phyloP scores from a whole-genome alignment of 352 stramenopile genomes.

The Phytophthora tentaculata region DNA sequence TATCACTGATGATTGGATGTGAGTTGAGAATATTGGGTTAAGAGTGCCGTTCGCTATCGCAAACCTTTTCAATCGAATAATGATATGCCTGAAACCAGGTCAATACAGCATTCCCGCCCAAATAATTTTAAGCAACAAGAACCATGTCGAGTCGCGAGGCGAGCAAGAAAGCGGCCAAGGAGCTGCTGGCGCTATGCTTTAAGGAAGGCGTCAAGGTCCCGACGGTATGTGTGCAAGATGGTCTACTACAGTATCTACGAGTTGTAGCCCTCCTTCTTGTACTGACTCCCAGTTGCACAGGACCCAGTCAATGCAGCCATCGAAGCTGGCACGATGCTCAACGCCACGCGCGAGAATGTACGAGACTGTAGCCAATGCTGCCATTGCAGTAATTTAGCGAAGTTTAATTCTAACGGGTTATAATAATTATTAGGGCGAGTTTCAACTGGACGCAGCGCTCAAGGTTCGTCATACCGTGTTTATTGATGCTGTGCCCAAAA shows the following conservation, averaged over 20 bases:
- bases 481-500: neutral
- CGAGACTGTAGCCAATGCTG: slow-evolving; percentile 7
- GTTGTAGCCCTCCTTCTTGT: neutral
- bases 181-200: slow-evolving; percentile 82
- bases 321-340: slow-evolving; percentile 85
- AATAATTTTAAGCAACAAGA: slow-evolving; percentile 1
- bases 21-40: neutral
- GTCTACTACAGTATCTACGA: neutral
- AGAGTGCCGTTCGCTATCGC: too few relatives aligned
- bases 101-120: slow-evolving; percentile 11
- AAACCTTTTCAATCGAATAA: too few relatives aligned
- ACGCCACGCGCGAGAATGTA: slow-evolving; percentile 81
- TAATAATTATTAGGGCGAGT: slow-evolving; percentile 55
- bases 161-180: slow-evolving; percentile 67
- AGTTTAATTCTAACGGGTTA: neutral
- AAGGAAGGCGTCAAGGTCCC: slow-evolving; percentile 81
- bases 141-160: slow-evolving; percentile 39
- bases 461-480: slow-evolving; percentile 40
- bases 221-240: slow-evolving; percentile 44
- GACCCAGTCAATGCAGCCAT: slow-evolving; percentile 82
- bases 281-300: slow-evolving; percentile 24
- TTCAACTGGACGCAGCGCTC: slow-evolving; percentile 73
- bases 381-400: neutral
- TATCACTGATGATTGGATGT: slow-evolving; percentile 3
- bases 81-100: too few relatives aligned